A percentile compares a stretch with the other conserved stretches of the same genome.
These are phyloP conservation scores for Fusarium verrucosum DNA, from an alignment of 2,329 filamentous ascomycete species.

Conservation along the genomic window DNA sequence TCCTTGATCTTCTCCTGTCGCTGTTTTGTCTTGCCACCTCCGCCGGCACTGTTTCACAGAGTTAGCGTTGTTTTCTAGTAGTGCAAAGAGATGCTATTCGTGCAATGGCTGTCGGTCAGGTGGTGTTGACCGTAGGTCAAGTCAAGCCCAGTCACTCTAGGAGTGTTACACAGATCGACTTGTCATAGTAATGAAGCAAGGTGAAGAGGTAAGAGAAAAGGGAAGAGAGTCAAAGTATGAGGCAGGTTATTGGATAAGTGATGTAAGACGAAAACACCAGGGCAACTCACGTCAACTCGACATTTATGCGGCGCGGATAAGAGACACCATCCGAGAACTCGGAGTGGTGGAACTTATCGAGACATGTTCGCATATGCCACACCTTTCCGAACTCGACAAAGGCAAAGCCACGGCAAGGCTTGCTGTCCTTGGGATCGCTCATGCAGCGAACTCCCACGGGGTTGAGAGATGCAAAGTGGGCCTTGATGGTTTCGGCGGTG, in stretches of 20 bases:
- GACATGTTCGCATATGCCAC: conserved; percentile 90
- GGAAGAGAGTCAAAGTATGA: neutral
- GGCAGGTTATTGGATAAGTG: neutral
- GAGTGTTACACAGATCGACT: conserved; percentile 11
- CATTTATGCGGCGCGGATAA: conserved; percentile 80
- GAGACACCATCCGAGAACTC: conserved; percentile 69
- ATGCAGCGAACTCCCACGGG: conserved; percentile 68
- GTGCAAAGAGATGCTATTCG: neutral
- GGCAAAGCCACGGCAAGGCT: conserved; percentile 76
- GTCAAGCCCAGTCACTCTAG: neutral
- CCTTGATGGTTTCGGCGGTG: conserved; percentile 72
- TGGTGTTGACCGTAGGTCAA: conserved; percentile 7
- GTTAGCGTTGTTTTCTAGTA: conserved; percentile 14
- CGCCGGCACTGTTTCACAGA: conserved; percentile 73
- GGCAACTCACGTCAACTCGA: conserved; percentile 81
- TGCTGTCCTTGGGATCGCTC: conserved; percentile 69
- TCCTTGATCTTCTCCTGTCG: conserved; percentile 80
- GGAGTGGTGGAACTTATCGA: conserved; percentile 90
- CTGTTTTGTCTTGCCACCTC: conserved; percentile 78
- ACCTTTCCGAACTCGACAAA: conserved; percentile 90
- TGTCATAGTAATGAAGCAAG: neutral
- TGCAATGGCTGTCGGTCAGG: conserved; percentile 15
- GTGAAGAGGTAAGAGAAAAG: neutral
- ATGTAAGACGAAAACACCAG: conserved; percentile 9
- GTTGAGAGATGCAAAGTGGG: conserved; percentile 79